These are phyloP conservation scores for Aegilops tauschii DNA, from an alignment of 176 grass and related monocot genomes.

Conservation along the genomic window DNA sequence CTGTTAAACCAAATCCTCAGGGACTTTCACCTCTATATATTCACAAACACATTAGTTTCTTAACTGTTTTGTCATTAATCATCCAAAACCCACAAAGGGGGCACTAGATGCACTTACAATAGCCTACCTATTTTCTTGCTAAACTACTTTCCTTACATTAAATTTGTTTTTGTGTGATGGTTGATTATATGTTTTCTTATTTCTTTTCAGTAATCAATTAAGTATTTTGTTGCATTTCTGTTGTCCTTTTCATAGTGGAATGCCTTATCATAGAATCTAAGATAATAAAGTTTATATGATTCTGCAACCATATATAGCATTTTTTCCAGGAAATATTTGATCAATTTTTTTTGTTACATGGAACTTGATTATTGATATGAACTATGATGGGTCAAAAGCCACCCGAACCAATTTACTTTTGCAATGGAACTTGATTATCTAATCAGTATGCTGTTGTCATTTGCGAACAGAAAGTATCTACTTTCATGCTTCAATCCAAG, in stretches of 20 bases:
- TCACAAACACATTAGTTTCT: no score
- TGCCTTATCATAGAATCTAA: conserved; percentile 6
- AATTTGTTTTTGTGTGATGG: conserved; percentile 4
- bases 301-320: neutral
- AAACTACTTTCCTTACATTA: neutral
- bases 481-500: conserved; percentile 55
- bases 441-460: conserved; percentile 16
- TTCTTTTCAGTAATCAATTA: neutral
- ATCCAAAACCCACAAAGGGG: no score
- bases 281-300: neutral
- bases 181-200: conserved; percentile 18
- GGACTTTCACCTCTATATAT: no score
- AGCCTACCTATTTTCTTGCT: neutral
- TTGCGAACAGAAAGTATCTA: conserved; percentile 61
- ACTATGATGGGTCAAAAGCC: neutral
- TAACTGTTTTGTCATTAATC: no score
- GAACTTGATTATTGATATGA: conserved; percentile 4
- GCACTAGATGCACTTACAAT: no score
- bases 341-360: neutral
- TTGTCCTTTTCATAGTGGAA: neutral
- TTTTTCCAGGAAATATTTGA: conserved; percentile 7
- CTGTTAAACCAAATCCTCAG: no score
- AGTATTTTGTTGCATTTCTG: neutral
- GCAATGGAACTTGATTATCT: conserved; percentile 9
- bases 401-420: neutral